Evolutionary conservation across 2,329 filamentous ascomycete species (phyloP).

Genomic region (Nigrospora sphaerica): DNA sequence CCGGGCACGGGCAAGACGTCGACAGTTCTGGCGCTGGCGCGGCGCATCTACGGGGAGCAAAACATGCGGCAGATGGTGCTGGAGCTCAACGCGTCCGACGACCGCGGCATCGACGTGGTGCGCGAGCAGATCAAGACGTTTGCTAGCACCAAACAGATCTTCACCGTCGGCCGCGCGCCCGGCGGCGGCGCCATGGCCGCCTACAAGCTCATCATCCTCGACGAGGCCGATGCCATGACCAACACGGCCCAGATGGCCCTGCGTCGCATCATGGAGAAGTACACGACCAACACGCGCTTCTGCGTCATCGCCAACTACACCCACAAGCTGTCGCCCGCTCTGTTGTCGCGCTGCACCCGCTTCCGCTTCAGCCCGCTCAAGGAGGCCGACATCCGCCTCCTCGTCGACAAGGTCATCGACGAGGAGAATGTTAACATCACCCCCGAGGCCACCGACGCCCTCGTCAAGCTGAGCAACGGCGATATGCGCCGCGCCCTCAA

Average conservation of each 20-base stretch:
- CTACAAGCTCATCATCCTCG: conserved; percentile 94
- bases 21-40: conserved; percentile 85
- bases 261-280: conserved; percentile 97
- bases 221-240: conserved; percentile 99
- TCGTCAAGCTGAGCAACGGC: conserved; percentile 84
- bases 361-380: conserved; percentile 94
- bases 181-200: conserved; percentile 52
- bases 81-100: conserved; percentile 94
- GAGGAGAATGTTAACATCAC: conserved; percentile 83
- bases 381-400: conserved; percentile 71
- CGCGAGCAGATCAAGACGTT: conserved; percentile 99
- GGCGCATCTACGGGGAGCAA: conserved; percentile 82
- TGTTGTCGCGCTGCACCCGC: conserved; percentile 87
- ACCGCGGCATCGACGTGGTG: conserved; percentile 95
- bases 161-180: conserved; percentile 54
- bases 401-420: conserved; percentile 85
- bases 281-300: conserved; percentile 95
- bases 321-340: conserved; percentile 89
- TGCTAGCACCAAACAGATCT: conserved; percentile 96
- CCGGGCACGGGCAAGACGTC: conserved; percentile 97
- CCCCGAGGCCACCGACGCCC: conserved; percentile 69
- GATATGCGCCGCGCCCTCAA: conserved; percentile 95
- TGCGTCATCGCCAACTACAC: conserved; percentile 99
- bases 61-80: conserved; percentile 99
- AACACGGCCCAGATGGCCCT: conserved; percentile 96